A percentile compares a stretch with the other conserved stretches of the same genome.
These are phyloP conservation scores for Phytophthora sp. DNA, from an alignment of 352 stramenopile genomes.

Conservation along the genomic window DNA sequence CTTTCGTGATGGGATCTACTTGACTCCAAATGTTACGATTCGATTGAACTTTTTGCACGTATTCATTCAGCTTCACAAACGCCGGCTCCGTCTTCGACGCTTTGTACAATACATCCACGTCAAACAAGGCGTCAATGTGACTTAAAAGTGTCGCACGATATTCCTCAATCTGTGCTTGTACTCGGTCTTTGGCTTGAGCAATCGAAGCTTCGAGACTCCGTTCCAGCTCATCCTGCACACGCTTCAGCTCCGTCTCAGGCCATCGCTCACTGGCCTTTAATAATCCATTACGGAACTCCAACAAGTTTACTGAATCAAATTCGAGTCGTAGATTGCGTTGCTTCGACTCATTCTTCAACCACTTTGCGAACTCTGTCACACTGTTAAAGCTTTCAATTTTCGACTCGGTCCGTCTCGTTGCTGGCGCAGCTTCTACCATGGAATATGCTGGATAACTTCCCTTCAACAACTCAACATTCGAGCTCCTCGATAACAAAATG, in stretches of 20 bases:
- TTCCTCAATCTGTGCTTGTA: conserved; percentile 34
- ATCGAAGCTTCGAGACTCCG: conserved; percentile 26
- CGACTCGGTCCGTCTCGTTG: conserved; percentile 20
- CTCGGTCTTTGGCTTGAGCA: conserved; percentile 29
- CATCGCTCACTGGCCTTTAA: conserved; percentile 26
- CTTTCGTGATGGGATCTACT: conserved; percentile 18
- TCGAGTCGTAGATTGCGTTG: conserved; percentile 27
- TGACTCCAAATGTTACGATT: conserved; percentile 26
- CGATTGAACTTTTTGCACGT: conserved; percentile 25
- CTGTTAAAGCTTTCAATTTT: conserved; percentile 18
- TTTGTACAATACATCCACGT: conserved; percentile 40
- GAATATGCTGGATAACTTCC: conserved; percentile 44
- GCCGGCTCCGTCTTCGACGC: conserved; percentile 6
- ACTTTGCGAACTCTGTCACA: conserved; percentile 27
- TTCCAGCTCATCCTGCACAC: conserved; percentile 27
- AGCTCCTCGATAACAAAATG: conserved; percentile 8
- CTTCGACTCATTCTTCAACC: conserved; percentile 28
- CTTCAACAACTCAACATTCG: conserved; percentile 37
- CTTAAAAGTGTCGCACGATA: conserved; percentile 18
- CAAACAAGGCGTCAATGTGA: conserved; percentile 35
- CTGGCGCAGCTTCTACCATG: conserved; percentile 35
- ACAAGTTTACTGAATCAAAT: no score
- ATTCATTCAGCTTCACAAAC: conserved; percentile 15
- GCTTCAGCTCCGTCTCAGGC: conserved; percentile 34
- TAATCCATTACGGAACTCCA: conserved; percentile 11